These are phyloP conservation scores for Chytriomyces sp. DNA, from an alignment of 192 early-diverging fungal species.

Conservation along the genomic window DNA sequence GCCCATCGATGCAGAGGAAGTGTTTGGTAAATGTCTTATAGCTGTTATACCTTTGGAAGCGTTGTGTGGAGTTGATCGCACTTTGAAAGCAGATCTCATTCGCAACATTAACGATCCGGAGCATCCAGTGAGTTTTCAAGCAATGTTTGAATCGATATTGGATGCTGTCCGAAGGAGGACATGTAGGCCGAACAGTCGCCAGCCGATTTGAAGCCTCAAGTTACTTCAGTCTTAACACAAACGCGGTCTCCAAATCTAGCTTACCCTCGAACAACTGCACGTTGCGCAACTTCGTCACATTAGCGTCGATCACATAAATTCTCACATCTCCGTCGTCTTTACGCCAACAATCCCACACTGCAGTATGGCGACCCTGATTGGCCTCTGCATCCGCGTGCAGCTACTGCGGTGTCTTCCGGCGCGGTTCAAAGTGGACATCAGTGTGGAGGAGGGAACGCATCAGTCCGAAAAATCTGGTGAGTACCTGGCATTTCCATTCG, in stretches of 20 bases:
- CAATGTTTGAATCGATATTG: not conserved
- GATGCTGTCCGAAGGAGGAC: no score
- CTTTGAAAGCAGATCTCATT: constrained; percentile 68
- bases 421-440: constrained; percentile 93
- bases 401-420: constrained; percentile 83
- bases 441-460: constrained; percentile 89
- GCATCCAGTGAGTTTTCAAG: constrained; percentile 66
- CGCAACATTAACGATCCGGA: constrained; percentile 97
- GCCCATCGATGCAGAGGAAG: constrained; percentile 81
- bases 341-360: constrained; percentile 99
- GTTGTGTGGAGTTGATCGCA: not conserved
- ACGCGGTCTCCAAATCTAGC: constrained; percentile 25
- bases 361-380: constrained; percentile 98
- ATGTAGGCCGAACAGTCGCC: no score
- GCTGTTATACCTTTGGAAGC: not conserved
- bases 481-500: not conserved
- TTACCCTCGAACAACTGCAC: constrained; percentile 96
- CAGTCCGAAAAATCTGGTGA: constrained; percentile 81
- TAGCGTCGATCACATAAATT: constrained; percentile 69
- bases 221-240: not conserved
- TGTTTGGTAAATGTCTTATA: constrained; percentile 65
- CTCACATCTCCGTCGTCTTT: constrained; percentile 79
- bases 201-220: not conserved
- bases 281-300: constrained; percentile 89
- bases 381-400: constrained; percentile 92